These are phyloP conservation scores for Coemansia sp. DNA, from an alignment of 192 early-diverging fungal species.

Conservation along the genomic window DNA sequence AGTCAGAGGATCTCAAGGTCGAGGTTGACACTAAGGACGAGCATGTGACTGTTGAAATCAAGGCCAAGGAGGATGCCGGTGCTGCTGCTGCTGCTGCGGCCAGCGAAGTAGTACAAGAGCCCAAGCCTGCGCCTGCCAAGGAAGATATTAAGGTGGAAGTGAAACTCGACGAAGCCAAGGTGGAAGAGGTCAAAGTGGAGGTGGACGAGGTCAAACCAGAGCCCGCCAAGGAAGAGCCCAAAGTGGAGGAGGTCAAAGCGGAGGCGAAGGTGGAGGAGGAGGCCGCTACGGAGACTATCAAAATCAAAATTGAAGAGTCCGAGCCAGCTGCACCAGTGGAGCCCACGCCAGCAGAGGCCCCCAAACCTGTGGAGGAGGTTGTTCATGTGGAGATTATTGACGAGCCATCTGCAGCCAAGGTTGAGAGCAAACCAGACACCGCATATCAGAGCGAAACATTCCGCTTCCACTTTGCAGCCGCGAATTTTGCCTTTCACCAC, in stretches of 20 bases:
- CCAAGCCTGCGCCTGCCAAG: conserved; percentile 8
- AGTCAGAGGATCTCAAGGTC: conserved; percentile 10
- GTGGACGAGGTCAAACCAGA: conserved; percentile 5
- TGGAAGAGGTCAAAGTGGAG: conserved; percentile 14
- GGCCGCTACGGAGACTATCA: too few relatives aligned
- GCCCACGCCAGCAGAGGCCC: background rate
- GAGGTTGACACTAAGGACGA: conserved; percentile 2
- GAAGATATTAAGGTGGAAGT: conserved; percentile 4
- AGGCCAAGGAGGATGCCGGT: conserved; percentile 6
- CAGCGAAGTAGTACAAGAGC: conserved; percentile 10
- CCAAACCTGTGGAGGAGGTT: conserved; percentile 13
- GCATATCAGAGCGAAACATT: conserved; percentile 24
- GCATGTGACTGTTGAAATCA: conserved; percentile 6
- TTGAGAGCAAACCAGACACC: background rate
- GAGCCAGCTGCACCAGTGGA: too few relatives aligned
- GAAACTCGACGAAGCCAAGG: conserved; percentile 15
- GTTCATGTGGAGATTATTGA: conserved; percentile 32
- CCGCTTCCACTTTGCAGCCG: conserved; percentile 26
- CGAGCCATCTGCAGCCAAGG: background rate
- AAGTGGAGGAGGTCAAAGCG: background rate
- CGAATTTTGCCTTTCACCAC: conserved; percentile 42
- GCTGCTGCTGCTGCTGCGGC: background rate
- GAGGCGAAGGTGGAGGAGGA: too few relatives aligned
- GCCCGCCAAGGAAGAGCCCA: background rate
- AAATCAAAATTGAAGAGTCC: conserved; percentile 11